These are phyloP conservation scores for Pestalotiopsis sp. DNA, from an alignment of 2,329 filamentous ascomycete genomes.

Conservation along the genomic window DNA sequence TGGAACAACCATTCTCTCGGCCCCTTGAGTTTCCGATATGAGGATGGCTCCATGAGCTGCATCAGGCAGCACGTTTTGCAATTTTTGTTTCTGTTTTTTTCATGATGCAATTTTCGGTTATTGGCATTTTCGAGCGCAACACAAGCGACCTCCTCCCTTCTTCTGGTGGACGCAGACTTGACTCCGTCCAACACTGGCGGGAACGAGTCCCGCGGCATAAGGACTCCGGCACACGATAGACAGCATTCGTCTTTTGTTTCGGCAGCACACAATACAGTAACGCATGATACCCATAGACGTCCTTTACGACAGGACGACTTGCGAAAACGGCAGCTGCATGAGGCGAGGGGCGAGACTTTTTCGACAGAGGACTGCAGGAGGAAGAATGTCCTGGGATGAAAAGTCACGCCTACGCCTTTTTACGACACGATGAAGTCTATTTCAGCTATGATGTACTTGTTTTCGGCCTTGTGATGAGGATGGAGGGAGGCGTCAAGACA, in stretches of 20 bases:
- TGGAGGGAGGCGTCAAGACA: conserved; percentile 27
- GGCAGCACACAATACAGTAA: conserved; percentile 29
- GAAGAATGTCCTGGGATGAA: conserved; percentile 29
- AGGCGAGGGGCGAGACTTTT: conserved; percentile 29
- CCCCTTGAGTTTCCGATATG: conserved; percentile 12
- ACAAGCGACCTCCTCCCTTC: conserved; percentile 31
- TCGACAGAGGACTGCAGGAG: conserved; percentile 28
- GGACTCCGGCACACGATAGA: conserved; percentile 39
- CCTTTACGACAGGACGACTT: conserved; percentile 25
- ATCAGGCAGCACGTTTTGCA: conserved; percentile 23
- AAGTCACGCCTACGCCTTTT: conserved; percentile 24
- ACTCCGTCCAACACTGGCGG: conserved; percentile 34
- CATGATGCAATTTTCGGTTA: conserved; percentile 20
- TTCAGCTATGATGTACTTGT: conserved; percentile 34
- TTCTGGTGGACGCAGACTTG: conserved; percentile 33
- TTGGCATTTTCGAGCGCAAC: conserved; percentile 24
- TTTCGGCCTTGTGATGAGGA: conserved; percentile 28
- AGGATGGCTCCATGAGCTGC: conserved; percentile 21
- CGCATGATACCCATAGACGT: conserved; percentile 40
- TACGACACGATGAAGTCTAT: conserved; percentile 35
- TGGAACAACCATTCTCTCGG: conserved; percentile 19
- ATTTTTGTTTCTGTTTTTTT: conserved; percentile 24
- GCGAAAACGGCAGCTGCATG: conserved; percentile 33
- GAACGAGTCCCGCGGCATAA: conserved; percentile 33
- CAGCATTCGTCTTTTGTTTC: conserved; percentile 38